Conservation (phyloP, 768 basidiomycete species). For the Pleurotus salmoneostramineus region DNA sequence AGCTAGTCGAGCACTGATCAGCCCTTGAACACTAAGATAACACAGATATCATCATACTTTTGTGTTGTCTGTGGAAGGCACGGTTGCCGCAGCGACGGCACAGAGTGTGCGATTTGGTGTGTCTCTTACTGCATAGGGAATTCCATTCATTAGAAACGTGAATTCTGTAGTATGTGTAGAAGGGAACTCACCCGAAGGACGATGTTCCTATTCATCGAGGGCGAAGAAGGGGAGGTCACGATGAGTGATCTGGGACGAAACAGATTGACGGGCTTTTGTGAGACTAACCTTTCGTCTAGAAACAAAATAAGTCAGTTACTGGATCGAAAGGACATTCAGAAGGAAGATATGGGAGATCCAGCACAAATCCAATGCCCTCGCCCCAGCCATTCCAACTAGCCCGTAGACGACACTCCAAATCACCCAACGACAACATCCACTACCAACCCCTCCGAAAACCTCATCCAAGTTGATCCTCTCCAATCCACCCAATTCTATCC, state of each 20-base stretch:
- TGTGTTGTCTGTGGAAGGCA: slow-evolving; percentile 98
- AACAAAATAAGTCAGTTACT: slow-evolving; percentile 23
- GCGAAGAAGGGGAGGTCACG: background rate
- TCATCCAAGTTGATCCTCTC: slow-evolving; percentile 9
- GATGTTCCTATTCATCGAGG: slow-evolving; percentile 69
- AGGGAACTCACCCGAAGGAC: slow-evolving; percentile 76
- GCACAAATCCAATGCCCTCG: slow-evolving; percentile 13
- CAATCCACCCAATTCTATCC: slow-evolving; percentile 43
- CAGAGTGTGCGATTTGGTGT: slow-evolving; percentile 95
- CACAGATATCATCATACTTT: slow-evolving; percentile 55
- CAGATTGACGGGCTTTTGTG: slow-evolving; percentile 9
- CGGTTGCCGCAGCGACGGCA: slow-evolving; percentile 97
- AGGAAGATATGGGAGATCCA: background rate
- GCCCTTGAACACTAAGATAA: background rate
- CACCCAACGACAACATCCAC: background rate
- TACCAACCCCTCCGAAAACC: background rate
- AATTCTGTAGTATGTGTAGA: background rate
- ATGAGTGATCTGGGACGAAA: background rate
- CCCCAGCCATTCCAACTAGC: slow-evolving; percentile 21
- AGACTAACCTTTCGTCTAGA: slow-evolving; percentile 81
- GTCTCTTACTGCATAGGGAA: slow-evolving; percentile 71
- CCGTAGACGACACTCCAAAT: slow-evolving; percentile 10
- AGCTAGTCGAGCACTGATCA: slow-evolving; percentile 39
- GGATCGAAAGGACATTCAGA: slow-evolving; percentile 5
- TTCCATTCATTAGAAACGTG: slow-evolving; percentile 6